Percentiles rank a stretch among this genome's conserved stretches.
These are phyloP conservation scores for Petrea volubilis DNA, from an alignment of 257 asterid species.

Conservation along the genomic window DNA sequence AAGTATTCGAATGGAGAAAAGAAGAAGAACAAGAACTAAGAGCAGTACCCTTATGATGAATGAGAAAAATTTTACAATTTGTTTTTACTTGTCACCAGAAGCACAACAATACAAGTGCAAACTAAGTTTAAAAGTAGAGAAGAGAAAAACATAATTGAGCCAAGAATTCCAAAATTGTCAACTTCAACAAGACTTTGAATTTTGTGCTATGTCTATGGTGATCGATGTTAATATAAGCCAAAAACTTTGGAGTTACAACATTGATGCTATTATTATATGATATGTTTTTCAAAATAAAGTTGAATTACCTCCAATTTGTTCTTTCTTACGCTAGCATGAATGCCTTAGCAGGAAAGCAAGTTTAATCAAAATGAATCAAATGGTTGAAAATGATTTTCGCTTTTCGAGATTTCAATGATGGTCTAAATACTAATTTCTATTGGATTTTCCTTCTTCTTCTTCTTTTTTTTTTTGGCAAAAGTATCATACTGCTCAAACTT, in stretches of 20 bases:
- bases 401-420: conserved; percentile 27
- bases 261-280: neutral
- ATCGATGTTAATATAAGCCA: too few species aligned
- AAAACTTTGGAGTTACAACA: conserved; percentile 5
- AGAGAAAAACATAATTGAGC: neutral
- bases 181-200: too few species aligned
- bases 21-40: neutral
- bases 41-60: neutral
- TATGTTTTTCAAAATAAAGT: neutral
- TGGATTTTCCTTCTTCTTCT: too few species aligned
- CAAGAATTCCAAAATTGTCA: too few species aligned
- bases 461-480: conserved; percentile 34
- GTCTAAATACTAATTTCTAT: conserved; percentile 6
- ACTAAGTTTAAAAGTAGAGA: neutral
- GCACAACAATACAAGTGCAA: neutral
- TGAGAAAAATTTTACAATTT: neutral
- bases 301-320: conserved; percentile 21
- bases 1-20: conserved; percentile 2
- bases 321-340: conserved; percentile 4
- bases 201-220: too few species aligned
- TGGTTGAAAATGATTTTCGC: conserved; percentile 28
- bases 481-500: conserved; percentile 33
- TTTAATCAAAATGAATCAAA: conserved; percentile 6
- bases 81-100: neutral
- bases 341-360: conserved; percentile 23